Evolutionary conservation across 352 stramenopile genomes (phyloP), one percentile per base, ranked within the genome.

Genomic region (Saprolegnia parasitica): DNA sequence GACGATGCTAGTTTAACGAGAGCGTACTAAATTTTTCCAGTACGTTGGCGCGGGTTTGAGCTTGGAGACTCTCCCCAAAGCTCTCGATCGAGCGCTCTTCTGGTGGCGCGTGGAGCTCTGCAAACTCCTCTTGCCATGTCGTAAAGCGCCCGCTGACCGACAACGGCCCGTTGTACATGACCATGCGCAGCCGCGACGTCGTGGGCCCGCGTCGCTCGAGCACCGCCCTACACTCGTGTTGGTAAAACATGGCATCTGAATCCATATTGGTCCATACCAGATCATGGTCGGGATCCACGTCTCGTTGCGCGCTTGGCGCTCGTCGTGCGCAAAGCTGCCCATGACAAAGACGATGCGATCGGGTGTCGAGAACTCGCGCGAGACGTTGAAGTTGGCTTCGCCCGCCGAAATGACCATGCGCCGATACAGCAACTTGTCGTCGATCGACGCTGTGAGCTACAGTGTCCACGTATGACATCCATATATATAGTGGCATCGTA

Each of bases 281-380:
- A 16, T 21, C 35, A 60, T 42, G 11, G 52, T 21, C 24, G 52
- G 52, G 52, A 40, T 60, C 13, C 13, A 60, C 13, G 11, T 15
- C 4, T 26, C 35, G 35, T 60, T 60, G 11, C 16, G 13, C 11
- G n/a, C 13, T 21, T 60, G 52, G 35, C 24, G 52, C 3, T 16
- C 52, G 35, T 60, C 52, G 35, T 60, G 24, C 11, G 52, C 52
- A 24, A 60, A 60, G 52, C 20, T 60, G 52, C 52, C 52, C 24
- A 60, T 15, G 52, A 60, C 52, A 20, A 60, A 60, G 24, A 60
- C 52, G 35, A 60, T 24, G 35, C 52, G 52, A 60, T 24, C 52
- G 24, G 13, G 11, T 9, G 52, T 42, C 13, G 11, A n/a, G 20
- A 60, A 60, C 35, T 60, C 52, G 16, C 52, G 52, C 3, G 13